These are phyloP conservation scores for Rhodamnia argentea DNA, from an alignment of 345 rosid species.

Conservation along the genomic window DNA sequence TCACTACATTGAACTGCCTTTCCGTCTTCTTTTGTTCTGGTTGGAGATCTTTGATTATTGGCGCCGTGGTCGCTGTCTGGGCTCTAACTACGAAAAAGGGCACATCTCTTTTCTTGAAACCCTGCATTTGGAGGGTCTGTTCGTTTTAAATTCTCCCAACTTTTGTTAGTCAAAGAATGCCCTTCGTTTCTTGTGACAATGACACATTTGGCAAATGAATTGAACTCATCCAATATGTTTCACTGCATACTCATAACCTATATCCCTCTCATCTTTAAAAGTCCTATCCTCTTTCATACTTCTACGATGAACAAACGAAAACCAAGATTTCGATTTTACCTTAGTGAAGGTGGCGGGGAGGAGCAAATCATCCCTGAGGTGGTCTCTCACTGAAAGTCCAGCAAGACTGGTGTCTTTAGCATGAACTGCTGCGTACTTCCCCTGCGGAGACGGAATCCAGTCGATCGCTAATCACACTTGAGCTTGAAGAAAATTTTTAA, in stretches of 20 bases:
- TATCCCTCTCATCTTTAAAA: neutral
- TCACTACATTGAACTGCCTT: slow-evolving; percentile 52
- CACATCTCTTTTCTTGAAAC: slow-evolving; percentile 27
- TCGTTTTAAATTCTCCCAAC: slow-evolving; percentile 6
- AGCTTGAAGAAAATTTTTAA: neutral
- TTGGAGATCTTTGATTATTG: slow-evolving; percentile 26
- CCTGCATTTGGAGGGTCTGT: slow-evolving; percentile 15
- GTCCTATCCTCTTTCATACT: neutral
- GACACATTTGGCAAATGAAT: neutral
- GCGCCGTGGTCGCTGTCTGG: slow-evolving; percentile 47
- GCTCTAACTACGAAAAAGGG: slow-evolving; percentile 22
- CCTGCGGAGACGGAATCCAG: neutral
- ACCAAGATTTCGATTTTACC: neutral
- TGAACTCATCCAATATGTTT: neutral
- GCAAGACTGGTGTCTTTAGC: neutral
- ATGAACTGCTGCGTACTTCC: neutral
- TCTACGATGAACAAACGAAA: neutral
- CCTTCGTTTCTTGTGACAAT: neutral
- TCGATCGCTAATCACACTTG: neutral
- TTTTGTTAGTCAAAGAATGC: neutral
- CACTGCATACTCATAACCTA: neutral
- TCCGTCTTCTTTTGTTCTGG: slow-evolving; percentile 63
- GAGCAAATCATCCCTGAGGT: neutral
- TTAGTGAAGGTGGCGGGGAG: neutral
- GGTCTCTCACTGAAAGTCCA: neutral